Percentiles rank a stretch among this genome's conserved stretches.
phyloP scores from a whole-genome alignment of 2,329 filamentous ascomycete genomes.

The Beauveria medogensis region DNA sequence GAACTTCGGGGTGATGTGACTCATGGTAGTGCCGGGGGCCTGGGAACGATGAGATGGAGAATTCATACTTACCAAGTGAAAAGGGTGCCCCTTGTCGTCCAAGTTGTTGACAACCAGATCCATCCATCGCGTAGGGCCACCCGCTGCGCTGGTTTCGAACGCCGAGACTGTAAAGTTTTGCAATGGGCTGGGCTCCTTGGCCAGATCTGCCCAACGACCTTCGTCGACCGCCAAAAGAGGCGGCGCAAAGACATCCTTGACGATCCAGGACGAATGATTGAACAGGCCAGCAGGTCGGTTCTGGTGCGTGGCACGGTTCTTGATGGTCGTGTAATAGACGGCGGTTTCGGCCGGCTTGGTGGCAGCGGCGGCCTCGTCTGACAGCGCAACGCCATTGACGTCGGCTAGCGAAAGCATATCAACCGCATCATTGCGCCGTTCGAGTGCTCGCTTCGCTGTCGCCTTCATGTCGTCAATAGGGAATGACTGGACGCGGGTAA shows the following conservation, averaged over 20 bases:
- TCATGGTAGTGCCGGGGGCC: too few relatives aligned
- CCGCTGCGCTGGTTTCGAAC: slow-evolving; percentile 8
- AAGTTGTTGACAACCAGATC: slow-evolving; percentile 42
- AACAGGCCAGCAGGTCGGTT: slow-evolving; percentile 17
- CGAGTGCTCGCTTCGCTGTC: background rate
- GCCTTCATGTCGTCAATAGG: background rate
- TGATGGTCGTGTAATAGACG: slow-evolving; percentile 17
- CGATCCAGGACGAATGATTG: slow-evolving; percentile 17
- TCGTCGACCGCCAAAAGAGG: slow-evolving; percentile 15
- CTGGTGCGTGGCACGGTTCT: slow-evolving; percentile 15
- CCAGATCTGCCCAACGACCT: slow-evolving; percentile 10
- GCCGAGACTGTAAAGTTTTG: slow-evolving; percentile 15
- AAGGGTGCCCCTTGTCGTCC: slow-evolving; percentile 41
- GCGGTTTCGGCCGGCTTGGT: slow-evolving; percentile 8
- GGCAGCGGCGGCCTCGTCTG: background rate
- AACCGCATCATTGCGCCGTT: background rate
- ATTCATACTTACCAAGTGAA: slow-evolving; percentile 32
- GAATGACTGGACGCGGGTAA: slow-evolving; percentile 15
- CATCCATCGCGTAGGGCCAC: slow-evolving; percentile 28
- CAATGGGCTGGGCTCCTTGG: slow-evolving; percentile 13
- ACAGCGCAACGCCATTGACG: background rate
- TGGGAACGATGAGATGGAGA: too few relatives aligned
- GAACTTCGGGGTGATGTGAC: too few relatives aligned
- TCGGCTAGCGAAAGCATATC: background rate
- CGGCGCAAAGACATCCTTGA: background rate